These are phyloP conservation scores for Cryptococcus sp. DNA, from an alignment of 1,284 basidiomycete genomes.

Conservation along the genomic window DNA sequence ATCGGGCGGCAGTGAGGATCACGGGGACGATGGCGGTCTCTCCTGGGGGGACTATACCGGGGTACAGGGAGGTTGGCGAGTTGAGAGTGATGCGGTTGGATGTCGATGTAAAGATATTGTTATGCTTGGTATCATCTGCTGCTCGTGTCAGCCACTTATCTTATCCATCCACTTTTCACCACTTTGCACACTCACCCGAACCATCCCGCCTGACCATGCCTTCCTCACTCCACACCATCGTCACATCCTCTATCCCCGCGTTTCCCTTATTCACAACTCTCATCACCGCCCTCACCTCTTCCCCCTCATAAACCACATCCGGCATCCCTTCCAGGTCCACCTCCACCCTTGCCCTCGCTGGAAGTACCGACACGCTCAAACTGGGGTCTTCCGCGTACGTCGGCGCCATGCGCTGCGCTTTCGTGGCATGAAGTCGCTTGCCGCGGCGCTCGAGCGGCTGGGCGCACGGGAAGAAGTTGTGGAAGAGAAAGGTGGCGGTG, in stretches of 20 bases:
- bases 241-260: constrained; percentile 30
- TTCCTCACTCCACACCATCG: constrained; percentile 31
- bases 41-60: constrained; percentile 24
- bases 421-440: constrained; percentile 49
- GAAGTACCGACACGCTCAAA: constrained; percentile 44
- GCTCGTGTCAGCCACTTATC: not conserved
- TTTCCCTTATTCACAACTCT: constrained; percentile 43
- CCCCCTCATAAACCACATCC: constrained; percentile 36
- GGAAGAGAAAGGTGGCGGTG: constrained; percentile 48
- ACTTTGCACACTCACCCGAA: constrained; percentile 4
- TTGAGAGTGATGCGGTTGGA: constrained; percentile 28
- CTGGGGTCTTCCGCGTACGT: constrained; percentile 51
- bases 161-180: not conserved
- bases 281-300: constrained; percentile 28
- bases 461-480: constrained; percentile 47
- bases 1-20: constrained; percentile 11
- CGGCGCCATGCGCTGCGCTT: constrained; percentile 45
- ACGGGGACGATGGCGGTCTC: constrained; percentile 24
- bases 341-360: constrained; percentile 39
- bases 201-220: constrained; percentile 19
- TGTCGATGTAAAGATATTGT: constrained; percentile 17
- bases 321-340: constrained; percentile 32
- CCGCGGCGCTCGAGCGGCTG: constrained; percentile 50
- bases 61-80: constrained; percentile 13
- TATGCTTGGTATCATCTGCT: constrained; percentile 21